Percentiles rank a stretch among this genome's conserved stretches.
These are phyloP conservation scores for Cephaloascus fragrans DNA, from an alignment of 805 yeast genomes.

Conservation along the genomic window DNA sequence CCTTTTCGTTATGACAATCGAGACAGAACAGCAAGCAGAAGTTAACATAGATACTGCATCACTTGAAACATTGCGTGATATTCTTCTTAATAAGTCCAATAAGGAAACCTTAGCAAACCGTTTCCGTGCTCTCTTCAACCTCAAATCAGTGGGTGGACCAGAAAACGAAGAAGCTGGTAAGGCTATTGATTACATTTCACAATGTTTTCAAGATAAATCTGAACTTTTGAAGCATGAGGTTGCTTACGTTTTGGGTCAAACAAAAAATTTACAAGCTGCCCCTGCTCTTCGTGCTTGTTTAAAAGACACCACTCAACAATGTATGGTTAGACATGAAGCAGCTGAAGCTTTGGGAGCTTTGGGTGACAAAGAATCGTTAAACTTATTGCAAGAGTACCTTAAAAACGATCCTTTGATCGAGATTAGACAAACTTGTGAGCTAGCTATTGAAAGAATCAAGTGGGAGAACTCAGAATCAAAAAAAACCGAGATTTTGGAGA, in stretches of 20 bases:
- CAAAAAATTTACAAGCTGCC: constrained; percentile 73
- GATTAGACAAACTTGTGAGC: constrained; percentile 94
- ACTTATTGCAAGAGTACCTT: constrained; percentile 51
- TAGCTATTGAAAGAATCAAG: constrained; percentile 88
- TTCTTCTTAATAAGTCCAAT: constrained; percentile 57
- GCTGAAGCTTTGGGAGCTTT: constrained; percentile 98
- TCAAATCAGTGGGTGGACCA: constrained; percentile 72
- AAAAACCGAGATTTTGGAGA: constrained; percentile 60
- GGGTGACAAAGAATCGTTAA: constrained; percentile 69
- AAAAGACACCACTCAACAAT: constrained; percentile 44
- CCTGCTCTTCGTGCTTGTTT: constrained; percentile 68
- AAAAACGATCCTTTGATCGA: constrained; percentile 74
- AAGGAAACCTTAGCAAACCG: constrained; percentile 71
- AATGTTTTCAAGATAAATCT: constrained; percentile 69
- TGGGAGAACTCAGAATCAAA: constrained; percentile 76
- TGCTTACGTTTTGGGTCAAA: constrained; percentile 95
- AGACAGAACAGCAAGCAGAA: too few species aligned
- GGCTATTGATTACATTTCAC: constrained; percentile 79
- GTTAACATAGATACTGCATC: constrained; percentile 29
- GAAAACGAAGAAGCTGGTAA: constrained; percentile 47
- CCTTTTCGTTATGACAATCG: too few species aligned
- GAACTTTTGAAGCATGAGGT: constrained; percentile 96
- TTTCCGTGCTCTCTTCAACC: constrained; percentile 88
- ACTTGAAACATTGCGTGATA: constrained; percentile 64
- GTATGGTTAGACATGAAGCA: constrained; percentile 99